These are phyloP conservation scores for Linnemannia schmuckeri DNA, from an alignment of 192 early-diverging fungal genomes.

Conservation along the genomic window DNA sequence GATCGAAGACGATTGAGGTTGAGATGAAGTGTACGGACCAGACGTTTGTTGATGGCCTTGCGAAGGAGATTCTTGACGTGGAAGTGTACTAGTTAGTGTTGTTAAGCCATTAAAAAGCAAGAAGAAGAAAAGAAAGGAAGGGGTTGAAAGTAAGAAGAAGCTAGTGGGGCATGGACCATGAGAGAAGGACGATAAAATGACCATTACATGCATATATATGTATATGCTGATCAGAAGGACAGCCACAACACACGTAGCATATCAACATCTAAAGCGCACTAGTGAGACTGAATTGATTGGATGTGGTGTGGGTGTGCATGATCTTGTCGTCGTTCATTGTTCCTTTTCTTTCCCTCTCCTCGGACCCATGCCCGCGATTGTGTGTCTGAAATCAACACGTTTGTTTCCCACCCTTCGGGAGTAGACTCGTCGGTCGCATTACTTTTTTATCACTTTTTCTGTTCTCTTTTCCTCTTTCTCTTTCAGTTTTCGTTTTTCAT, in stretches of 20 bases:
- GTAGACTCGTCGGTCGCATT: not conserved
- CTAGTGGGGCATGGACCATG: not conserved
- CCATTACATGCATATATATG: not conserved
- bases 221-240: not conserved
- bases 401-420: constrained; percentile 4
- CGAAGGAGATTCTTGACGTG: constrained; percentile 48
- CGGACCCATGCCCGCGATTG: not conserved
- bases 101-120: not conserved
- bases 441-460: not conserved
- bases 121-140: not conserved
- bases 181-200: not conserved
- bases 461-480: not conserved
- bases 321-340: not conserved
- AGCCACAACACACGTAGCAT: not conserved
- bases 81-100: constrained; percentile 4
- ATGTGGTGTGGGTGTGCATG: not conserved
- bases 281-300: not conserved
- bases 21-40: constrained; percentile 72
- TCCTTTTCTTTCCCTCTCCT: not conserved
- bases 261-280: not conserved
- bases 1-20: constrained; percentile 56
- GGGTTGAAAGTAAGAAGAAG: not conserved
- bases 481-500: not conserved
- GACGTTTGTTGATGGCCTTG: constrained; percentile 62
- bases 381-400: not conserved